phyloP scores from a whole-genome alignment of 805 yeast species.

The Barnettozyma populi region DNA sequence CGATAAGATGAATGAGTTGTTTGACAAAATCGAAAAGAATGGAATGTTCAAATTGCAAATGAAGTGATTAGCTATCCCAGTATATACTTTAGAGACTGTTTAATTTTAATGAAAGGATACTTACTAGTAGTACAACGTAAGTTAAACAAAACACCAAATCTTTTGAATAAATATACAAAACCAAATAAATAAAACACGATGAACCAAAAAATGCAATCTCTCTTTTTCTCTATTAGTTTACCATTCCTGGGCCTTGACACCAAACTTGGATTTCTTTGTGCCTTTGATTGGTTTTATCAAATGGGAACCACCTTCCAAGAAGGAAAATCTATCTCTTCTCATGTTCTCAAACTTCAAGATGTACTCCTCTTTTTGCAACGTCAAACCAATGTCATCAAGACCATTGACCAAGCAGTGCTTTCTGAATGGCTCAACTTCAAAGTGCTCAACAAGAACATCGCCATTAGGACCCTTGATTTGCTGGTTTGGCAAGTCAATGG shows the following conservation, averaged over 20 bases:
- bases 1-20: conserved; percentile 21
- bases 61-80: conserved; percentile 9
- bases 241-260: conserved; percentile 74
- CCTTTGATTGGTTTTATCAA: conserved; percentile 62
- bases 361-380: conserved; percentile 80
- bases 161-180: background rate
- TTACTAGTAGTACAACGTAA: background rate
- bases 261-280: conserved; percentile 60
- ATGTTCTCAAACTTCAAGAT: conserved; percentile 68
- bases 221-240: conserved; percentile 24
- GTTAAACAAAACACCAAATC: background rate
- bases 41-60: conserved; percentile 24
- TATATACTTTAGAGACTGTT: background rate
- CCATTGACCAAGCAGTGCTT: conserved; percentile 94
- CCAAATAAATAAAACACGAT: conserved; percentile 2
- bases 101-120: background rate
- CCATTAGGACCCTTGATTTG: conserved; percentile 62
- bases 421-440: conserved; percentile 87
- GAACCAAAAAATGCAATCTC: background rate
- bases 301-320: conserved; percentile 85
- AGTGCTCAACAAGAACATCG: conserved; percentile 71
- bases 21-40: conserved; percentile 23
- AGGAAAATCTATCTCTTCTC: conserved; percentile 79
- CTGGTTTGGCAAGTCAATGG: conserved; percentile 85
- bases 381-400: conserved; percentile 93